Evolutionary conservation across 1,284 basidiomycete species (phyloP), one percentile per base, ranked within the genome.

Genomic region (Microbotryum silenes-acaulis): DNA sequence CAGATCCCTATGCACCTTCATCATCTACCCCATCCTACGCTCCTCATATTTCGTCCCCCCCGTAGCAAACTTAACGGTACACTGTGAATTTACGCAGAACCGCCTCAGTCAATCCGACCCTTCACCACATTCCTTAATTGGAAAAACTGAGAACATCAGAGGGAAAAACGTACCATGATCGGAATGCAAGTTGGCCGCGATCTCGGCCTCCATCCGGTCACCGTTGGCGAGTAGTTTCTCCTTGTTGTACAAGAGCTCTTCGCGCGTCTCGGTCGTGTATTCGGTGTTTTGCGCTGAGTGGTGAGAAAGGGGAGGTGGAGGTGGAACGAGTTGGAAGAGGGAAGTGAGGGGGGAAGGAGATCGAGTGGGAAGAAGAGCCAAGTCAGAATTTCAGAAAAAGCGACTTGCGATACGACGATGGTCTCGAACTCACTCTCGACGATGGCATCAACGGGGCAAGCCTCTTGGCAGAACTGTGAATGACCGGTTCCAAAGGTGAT

Each of bases 211-310:
- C 67, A 91, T 89, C 67, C 89, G 80, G 79, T 98, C 96, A 64
- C 96, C 96, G 74, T 97, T 97, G 49, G 91, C 66, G 18, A 72
- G 66, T 21, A 70, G 66, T 59, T 72, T 77, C 73, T 78, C 91
- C 79, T 98, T 99, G 83, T 98, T 98, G 80, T 99, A 99, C 55
- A 98, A 80, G 61, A 98, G 83, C 78, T 99, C 96, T 77, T 98
- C 96, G 64, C 96, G 88, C 12, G 91, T 97, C 80, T 98, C 96
- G 51, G 91, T 97, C 12, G 91, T 88, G 80, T 87, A 97, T 64
- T 77, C 77, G 25, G 74, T 69, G 77, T 97, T 96, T 84, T 93
- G 89, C 49, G 91, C 91, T 93, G 74, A 6, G 33, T 8, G 25
- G 9, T 25, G 25, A 31, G 12, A 10, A 21, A 6, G 37, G 45